phyloP scores from a whole-genome alignment of 192 early-diverging fungal species.

The Entophlyctis luteolus region DNA sequence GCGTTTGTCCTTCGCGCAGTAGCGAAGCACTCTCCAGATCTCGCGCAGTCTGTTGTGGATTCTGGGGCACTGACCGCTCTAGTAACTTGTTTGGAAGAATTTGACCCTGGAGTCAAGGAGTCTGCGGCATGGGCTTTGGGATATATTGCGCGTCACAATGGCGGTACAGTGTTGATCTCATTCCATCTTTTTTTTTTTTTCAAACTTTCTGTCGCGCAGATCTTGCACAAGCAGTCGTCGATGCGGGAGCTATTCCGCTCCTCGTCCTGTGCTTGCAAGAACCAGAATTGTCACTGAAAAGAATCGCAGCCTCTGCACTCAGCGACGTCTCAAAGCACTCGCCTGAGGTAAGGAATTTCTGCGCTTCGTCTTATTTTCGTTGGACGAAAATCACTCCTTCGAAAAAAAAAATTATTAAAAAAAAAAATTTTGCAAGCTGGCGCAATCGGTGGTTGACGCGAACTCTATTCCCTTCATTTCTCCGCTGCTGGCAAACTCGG shows the following conservation, averaged over 20 bases:
- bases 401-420: not conserved
- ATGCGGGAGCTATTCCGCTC: constrained; percentile 53
- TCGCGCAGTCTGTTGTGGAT: constrained; percentile 52
- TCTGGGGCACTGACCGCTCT: constrained; percentile 52
- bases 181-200: not conserved
- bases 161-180: constrained; percentile 25
- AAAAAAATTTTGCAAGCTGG: constrained; percentile 32
- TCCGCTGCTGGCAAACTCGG: constrained; percentile 46
- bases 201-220: constrained; percentile 26
- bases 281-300: constrained; percentile 48
- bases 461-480: constrained; percentile 50
- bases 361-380: not conserved
- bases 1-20: constrained; percentile 56
- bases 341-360: constrained; percentile 40
- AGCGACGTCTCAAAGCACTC: constrained; percentile 57
- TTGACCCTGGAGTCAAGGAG: constrained; percentile 61
- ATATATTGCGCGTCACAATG: constrained; percentile 58
- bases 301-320: constrained; percentile 56
- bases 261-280: constrained; percentile 58
- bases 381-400: constrained; percentile 18
- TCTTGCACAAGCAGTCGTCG: constrained; percentile 53
- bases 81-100: constrained; percentile 56
- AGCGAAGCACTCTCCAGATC: constrained; percentile 54
- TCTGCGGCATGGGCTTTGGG: constrained; percentile 58
- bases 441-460: constrained; percentile 58